These are phyloP conservation scores for Hyaloscypha variabilis DNA, from an alignment of 495 filamentous ascomycete genomes.

Conservation along the genomic window DNA sequence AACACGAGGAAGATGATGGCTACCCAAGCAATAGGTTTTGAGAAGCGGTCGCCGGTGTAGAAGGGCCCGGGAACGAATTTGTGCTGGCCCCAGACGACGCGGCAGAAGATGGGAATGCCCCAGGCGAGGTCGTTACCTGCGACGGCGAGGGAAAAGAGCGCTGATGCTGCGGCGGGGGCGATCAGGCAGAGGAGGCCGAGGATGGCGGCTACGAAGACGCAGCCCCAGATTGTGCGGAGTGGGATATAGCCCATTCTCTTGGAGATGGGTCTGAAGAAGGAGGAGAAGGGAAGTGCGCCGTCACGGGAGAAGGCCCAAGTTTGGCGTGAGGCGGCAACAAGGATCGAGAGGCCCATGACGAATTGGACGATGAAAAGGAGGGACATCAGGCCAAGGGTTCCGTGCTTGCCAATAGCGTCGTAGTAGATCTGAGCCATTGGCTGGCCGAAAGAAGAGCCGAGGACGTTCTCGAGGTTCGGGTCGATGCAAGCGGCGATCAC, in stretches of 20 bases:
- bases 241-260: constrained; percentile 61
- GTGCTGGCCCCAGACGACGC: constrained; percentile 61
- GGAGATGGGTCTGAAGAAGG: constrained; percentile 59
- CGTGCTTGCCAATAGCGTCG: constrained; percentile 54
- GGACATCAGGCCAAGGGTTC: constrained; percentile 57
- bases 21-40: constrained; percentile 40
- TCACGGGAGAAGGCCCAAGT: constrained; percentile 60
- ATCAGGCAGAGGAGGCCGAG: constrained; percentile 59
- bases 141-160: constrained; percentile 58
- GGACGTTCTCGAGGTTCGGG: constrained; percentile 44
- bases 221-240: constrained; percentile 63
- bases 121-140: constrained; percentile 55
- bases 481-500: constrained; percentile 53
- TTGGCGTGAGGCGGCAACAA: constrained; percentile 56
- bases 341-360: constrained; percentile 53
- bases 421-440: constrained; percentile 62
- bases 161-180: constrained; percentile 58
- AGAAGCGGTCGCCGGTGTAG: constrained; percentile 49
- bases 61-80: constrained; percentile 63
- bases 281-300: constrained; percentile 52
- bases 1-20: constrained; percentile 37
- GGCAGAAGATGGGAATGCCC: constrained; percentile 63
- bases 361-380: constrained; percentile 57
- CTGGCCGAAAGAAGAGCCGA: constrained; percentile 47
- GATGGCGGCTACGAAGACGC: constrained; percentile 50